These are phyloP conservation scores for Lanmaoa pseudosensibilis DNA, from an alignment of 768 basidiomycete genomes.

Conservation along the genomic window DNA sequence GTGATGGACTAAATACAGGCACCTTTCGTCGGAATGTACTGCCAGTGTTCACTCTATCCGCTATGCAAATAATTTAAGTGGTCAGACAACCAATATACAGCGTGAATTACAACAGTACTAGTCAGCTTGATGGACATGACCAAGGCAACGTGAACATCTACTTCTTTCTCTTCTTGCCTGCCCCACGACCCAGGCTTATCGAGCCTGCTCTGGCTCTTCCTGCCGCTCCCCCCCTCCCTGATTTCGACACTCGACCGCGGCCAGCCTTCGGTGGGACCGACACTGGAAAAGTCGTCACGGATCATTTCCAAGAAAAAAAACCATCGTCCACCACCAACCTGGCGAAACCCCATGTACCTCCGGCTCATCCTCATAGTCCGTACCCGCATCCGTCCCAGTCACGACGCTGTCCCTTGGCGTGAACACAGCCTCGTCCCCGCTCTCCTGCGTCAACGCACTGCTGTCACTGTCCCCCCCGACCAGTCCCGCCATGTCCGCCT, in stretches of 20 bases:
- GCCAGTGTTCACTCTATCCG: neutral
- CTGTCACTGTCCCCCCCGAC: conserved; percentile 83
- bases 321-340: conserved; percentile 45
- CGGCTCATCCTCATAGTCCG: conserved; percentile 72
- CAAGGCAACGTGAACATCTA: conserved; percentile 13
- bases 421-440: conserved; percentile 66
- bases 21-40: conserved; percentile 5
- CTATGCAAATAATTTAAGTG: conserved; percentile 6
- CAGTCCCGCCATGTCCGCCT: conserved; percentile 66
- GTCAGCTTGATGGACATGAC: neutral
- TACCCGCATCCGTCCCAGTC: conserved; percentile 70
- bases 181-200: conserved; percentile 24
- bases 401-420: conserved; percentile 66
- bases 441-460: conserved; percentile 80
- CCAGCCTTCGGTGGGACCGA: conserved; percentile 21
- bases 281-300: conserved; percentile 19
- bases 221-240: conserved; percentile 23
- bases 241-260: conserved; percentile 29
- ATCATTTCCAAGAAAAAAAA: neutral
- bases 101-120: neutral
- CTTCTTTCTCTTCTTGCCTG: conserved; percentile 34
- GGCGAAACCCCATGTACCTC: conserved; percentile 61
- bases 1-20: conserved; percentile 20
- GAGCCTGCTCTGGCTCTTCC: conserved; percentile 31
- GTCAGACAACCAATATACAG: neutral